Base-by-base conservation (phyloP, 2,329 filamentous ascomycete genomes). In the Penicillium sclerotiorum region DNA sequence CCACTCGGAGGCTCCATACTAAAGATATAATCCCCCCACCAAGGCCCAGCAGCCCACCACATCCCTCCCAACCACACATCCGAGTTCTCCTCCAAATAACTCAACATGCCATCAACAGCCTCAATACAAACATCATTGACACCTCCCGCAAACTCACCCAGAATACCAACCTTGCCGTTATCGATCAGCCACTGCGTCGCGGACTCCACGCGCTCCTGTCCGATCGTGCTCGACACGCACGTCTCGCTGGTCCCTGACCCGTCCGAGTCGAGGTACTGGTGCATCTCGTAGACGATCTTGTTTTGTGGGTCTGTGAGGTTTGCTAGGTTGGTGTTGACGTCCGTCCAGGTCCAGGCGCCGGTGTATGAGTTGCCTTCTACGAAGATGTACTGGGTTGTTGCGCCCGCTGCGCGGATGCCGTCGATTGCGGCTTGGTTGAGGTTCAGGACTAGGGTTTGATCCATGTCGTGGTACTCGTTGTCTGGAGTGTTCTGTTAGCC, bases 401-500 rank as follows among this genome's bases (percentile, higher is more conserved):
- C 83, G 8, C 83, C 83, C 6, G 81, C 76, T 8, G 69, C 77
- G 36, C 83, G 82, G 66, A 86, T 85, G 56, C 76, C 81, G 61
- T 84, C 65, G 58, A 86, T 84, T 52, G 83, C 84, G 8, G 81
- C 82, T 65, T 86, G 83, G 76, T 86, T 86, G 42, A 86, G 79
- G 57, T 78, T 67, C 11, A 81, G 71, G 12, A 86, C 82, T 11
- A 85, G 75, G 1, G 66, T 67, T 66, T 85, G 81, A 59, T 83
- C 79, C 77, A 85, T 83, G 64, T 79, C 77, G 65, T 86, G 74
- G 67, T 82, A 85, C 73, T 86, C 83, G 68, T 86, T 87, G 77
- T 86, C 60, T 73, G 62, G 11, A 33, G n/a, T n/a, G n/a, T n/a
- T 8, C 35, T 23, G 15, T 58, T 59, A 52, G 20, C 52, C n/a